phyloP scores from a whole-genome alignment of 495 filamentous ascomycete species.

The Lichenothelia convexa region DNA sequence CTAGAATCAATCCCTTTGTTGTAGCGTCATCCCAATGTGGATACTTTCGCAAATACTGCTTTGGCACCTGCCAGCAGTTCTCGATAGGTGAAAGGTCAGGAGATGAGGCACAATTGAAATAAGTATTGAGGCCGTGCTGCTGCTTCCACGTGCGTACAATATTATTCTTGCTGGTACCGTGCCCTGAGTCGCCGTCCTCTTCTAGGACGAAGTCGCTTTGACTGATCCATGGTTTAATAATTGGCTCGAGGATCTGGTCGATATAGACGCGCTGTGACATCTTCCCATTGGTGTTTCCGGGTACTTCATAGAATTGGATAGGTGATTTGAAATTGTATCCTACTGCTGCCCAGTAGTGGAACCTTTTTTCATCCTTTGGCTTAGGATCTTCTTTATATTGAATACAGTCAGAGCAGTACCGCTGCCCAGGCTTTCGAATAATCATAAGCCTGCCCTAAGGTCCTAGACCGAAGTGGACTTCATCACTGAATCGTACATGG shows the following conservation, averaged over 20 bases:
- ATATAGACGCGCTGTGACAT: slow-evolving; percentile 8
- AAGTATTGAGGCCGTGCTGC: neutral
- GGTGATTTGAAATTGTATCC: slow-evolving; percentile 5
- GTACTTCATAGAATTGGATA: slow-evolving; percentile 6
- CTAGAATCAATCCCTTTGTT: neutral
- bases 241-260: slow-evolving; percentile 4
- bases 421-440: slow-evolving; percentile 7
- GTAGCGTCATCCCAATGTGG: neutral
- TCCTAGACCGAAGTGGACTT: slow-evolving; percentile 1
- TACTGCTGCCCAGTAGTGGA: slow-evolving; percentile 6
- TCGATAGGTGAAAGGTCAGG: neutral
- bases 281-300: slow-evolving; percentile 6
- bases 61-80: neutral
- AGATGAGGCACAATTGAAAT: neutral
- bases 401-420: slow-evolving; percentile 7
- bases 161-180: neutral
- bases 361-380: slow-evolving; percentile 4
- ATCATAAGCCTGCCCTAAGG: slow-evolving; percentile 5
- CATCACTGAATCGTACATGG: slow-evolving; percentile 4
- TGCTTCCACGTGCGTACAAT: neutral
- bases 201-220: slow-evolving; percentile 5
- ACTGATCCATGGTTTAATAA: slow-evolving; percentile 6
- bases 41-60: neutral
- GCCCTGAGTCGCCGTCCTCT: slow-evolving; percentile 6
- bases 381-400: slow-evolving; percentile 1